These are phyloP conservation scores for Psilocybe cubensis DNA, from an alignment of 768 basidiomycete species.

Conservation along the genomic window DNA sequence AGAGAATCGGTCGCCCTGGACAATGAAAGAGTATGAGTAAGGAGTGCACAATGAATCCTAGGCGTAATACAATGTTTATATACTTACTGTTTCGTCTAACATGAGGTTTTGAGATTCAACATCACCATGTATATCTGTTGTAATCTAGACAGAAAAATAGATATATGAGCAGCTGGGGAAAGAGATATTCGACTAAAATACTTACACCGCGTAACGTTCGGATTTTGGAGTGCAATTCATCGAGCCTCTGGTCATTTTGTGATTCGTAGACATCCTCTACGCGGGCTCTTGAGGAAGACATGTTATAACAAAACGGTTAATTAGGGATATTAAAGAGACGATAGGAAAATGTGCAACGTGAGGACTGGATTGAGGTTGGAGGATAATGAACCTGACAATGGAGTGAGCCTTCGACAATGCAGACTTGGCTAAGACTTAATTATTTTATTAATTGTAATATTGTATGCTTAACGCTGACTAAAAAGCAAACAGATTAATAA, in stretches of 20 bases:
- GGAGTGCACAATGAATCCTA: background rate
- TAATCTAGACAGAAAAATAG: conserved; percentile 54
- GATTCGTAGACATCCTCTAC: conserved; percentile 79
- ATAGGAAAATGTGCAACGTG: background rate
- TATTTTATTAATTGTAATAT: no score
- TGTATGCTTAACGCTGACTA: no score
- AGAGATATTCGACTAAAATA: background rate
- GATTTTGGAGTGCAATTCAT: conserved; percentile 85
- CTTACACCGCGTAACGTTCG: conserved; percentile 80
- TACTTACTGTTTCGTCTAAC: conserved; percentile 74
- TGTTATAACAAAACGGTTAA: conserved; percentile 16
- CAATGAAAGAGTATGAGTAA: background rate
- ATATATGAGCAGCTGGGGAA: background rate
- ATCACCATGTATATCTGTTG: conserved; percentile 84
- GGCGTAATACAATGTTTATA: background rate
- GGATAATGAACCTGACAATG: no score
- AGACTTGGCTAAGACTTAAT: no score
- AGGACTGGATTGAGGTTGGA: background rate
- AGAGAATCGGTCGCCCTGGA: conserved; percentile 67
- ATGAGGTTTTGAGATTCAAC: conserved; percentile 82
- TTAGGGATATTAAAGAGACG: background rate
- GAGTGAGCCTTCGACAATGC: no score
- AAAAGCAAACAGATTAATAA: no score
- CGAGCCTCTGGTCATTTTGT: conserved; percentile 85
- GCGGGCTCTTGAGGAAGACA: conserved; percentile 45